Evolutionary conservation across 2,329 filamentous ascomycete genomes (phyloP).

Genomic region (Pseudocercospora musae): DNA sequence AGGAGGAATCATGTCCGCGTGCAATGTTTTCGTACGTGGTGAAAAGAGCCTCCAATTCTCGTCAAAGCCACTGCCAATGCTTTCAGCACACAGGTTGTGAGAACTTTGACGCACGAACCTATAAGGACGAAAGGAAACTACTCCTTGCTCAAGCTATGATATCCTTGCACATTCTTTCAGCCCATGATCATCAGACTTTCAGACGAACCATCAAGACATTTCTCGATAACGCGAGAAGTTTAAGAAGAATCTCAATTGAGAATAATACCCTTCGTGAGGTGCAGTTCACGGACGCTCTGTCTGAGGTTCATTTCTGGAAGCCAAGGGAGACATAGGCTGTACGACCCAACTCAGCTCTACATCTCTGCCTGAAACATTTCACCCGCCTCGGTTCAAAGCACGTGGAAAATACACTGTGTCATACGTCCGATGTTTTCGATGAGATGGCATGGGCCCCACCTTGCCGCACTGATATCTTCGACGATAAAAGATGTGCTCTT

Average conservation of each 20-base stretch:
- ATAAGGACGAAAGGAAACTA: not conserved
- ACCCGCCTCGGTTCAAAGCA: not conserved
- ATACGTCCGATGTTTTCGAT: not conserved
- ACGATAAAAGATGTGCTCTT: not conserved
- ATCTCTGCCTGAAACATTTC: not conserved
- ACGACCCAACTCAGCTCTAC: not conserved
- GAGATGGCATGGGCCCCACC: no score
- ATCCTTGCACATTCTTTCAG: not conserved
- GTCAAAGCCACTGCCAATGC: not conserved
- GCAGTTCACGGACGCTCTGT: not conserved
- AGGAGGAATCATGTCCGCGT: not conserved
- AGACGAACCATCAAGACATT: not conserved
- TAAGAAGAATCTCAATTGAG: not conserved
- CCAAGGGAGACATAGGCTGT: not conserved
- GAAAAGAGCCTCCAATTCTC: not conserved
- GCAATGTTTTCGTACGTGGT: not conserved
- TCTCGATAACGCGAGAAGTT: not conserved
- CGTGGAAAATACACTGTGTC: not conserved
- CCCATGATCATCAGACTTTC: not conserved
- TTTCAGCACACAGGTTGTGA: not conserved
- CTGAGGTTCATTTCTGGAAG: not conserved
- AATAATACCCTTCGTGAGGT: not conserved
- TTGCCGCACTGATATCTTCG: no score
- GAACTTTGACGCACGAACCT: not conserved
- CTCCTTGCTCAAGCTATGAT: not conserved